Evolutionary conservation across 2,329 filamentous ascomycete species (phyloP), one percentile per base, ranked within the genome.

Genomic region (Hypoxylon sp.): DNA sequence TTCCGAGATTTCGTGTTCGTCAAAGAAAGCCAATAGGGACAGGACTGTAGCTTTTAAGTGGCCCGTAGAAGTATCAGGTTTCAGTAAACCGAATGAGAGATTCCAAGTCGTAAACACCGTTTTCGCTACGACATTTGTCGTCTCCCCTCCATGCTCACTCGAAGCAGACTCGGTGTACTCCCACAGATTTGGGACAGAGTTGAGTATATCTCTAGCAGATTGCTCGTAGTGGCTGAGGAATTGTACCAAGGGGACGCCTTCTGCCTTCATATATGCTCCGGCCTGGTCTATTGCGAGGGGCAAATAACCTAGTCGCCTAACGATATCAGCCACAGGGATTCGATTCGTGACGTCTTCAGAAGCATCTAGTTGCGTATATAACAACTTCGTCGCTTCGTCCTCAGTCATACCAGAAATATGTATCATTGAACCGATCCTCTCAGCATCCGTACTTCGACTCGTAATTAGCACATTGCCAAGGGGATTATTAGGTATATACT

Each of bases 271-370:
- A 23, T 63, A 63, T 12, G 61, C 54, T 12, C 54, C 61, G 14
- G 61, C 61, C 37, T 63, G 54, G 23, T 63, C 61, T 53, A 63
- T 59, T 27, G 61, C 61, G 19, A 63, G 61, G 5, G 61, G 61
- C 8, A 63, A 37, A 34, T 50, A 54, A 2, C 61, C 61, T 11
- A 63, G 6, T 34, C 61, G 29, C 34, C 25, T 53, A 19, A 54
- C 61, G 12, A 63, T 59, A 1, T 59, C 54, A 1, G 25, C 25
- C 21, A 48, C 61, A n/a, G 52, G 34, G 1, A 9, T 39, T 8
- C 43, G 54, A 54, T 48, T 45, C 14, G 12, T 29, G 3, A 30
- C 25, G 25, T 54, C 41, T 9, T 63, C 14, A 14, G 46, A 2
- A 21, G 11, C 4, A 21, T 45, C 41, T 9, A 63, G 23, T n/a